Percentiles rank a stretch among this genome's conserved stretches.
Conservation (phyloP, 352 stramenopile species). For the Pythium rhizo-oryzae region DNA sequence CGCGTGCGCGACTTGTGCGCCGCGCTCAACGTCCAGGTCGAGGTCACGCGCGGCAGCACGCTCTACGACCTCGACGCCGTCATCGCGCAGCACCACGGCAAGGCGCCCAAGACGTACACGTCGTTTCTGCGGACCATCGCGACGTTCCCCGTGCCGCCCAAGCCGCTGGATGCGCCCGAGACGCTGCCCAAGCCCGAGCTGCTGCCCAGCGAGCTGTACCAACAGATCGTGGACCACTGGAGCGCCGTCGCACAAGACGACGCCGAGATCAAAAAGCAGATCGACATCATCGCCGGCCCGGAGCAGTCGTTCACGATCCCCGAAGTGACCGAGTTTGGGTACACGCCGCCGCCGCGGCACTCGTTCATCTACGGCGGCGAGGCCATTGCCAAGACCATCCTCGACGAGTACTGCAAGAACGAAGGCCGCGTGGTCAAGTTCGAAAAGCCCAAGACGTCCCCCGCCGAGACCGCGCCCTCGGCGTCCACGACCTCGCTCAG, state of each 20-base stretch:
- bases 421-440: constrained; percentile 92
- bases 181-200: constrained; percentile 44
- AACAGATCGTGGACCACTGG: constrained; percentile 66
- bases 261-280: constrained; percentile 35
- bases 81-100: constrained; percentile 53
- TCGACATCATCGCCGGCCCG: constrained; percentile 49
- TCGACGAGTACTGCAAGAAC: constrained; percentile 75
- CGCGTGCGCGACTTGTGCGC: constrained; percentile 56
- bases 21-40: constrained; percentile 65
- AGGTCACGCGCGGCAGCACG: constrained; percentile 64
- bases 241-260: constrained; percentile 28
- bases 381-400: constrained; percentile 63
- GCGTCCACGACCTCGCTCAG: constrained; percentile 96
- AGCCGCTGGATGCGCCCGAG: constrained; percentile 48
- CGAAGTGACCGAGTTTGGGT: constrained; percentile 70
- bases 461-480: constrained; percentile 83
- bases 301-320: constrained; percentile 70
- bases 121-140: constrained; percentile 62
- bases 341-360: constrained; percentile 46
- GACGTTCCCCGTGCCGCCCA: constrained; percentile 51
- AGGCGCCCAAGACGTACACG: constrained; percentile 78
- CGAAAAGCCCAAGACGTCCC: constrained; percentile 97
- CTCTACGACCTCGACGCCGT: constrained; percentile 75
- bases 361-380: constrained; percentile 81
- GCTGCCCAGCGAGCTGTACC: constrained; percentile 58